Conservation (phyloP, 495 filamentous ascomycete genomes). For the Hypoxylon lienhwacheense region DNA sequence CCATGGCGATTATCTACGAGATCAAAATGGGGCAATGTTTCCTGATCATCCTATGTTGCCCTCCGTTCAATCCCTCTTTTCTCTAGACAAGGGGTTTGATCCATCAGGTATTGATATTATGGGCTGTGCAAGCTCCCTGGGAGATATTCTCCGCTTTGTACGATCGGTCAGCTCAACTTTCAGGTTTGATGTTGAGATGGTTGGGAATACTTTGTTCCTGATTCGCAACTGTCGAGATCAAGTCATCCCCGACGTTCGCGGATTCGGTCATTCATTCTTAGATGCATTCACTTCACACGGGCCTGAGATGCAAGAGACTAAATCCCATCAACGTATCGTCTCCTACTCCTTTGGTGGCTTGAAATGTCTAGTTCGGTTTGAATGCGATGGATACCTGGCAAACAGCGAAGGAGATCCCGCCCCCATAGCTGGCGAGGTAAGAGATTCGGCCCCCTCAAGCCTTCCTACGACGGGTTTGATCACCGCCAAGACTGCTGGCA, state of each 20-base stretch:
- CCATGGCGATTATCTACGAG: conserved; percentile 57
- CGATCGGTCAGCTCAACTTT: conserved; percentile 50
- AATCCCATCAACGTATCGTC: conserved; percentile 65
- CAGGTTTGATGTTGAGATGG: conserved; percentile 60
- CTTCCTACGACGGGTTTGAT: not conserved
- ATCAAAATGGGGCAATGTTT: conserved; percentile 63
- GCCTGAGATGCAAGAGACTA: conserved; percentile 49
- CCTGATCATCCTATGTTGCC: conserved; percentile 62
- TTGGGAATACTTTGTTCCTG: conserved; percentile 65
- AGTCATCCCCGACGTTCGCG: conserved; percentile 54
- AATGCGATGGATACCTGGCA: conserved; percentile 61
- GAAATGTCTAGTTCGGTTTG: conserved; percentile 60
- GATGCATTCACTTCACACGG: conserved; percentile 66
- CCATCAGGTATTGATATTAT: conserved; percentile 59
- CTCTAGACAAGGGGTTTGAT: conserved; percentile 29
- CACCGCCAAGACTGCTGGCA: conserved; percentile 25
- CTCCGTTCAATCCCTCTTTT: conserved; percentile 49
- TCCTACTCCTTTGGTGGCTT: conserved; percentile 60
- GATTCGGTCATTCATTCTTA: conserved; percentile 67
- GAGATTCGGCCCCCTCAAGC: not conserved
- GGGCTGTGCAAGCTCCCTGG: conserved; percentile 63
- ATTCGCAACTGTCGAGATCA: conserved; percentile 58
- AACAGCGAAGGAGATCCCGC: conserved; percentile 1
- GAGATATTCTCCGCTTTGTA: conserved; percentile 57
- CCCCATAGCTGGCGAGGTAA: not conserved